Base-by-base conservation (phyloP, 2,329 filamentous ascomycete species). In the Amylocarpus encephaloides region DNA sequence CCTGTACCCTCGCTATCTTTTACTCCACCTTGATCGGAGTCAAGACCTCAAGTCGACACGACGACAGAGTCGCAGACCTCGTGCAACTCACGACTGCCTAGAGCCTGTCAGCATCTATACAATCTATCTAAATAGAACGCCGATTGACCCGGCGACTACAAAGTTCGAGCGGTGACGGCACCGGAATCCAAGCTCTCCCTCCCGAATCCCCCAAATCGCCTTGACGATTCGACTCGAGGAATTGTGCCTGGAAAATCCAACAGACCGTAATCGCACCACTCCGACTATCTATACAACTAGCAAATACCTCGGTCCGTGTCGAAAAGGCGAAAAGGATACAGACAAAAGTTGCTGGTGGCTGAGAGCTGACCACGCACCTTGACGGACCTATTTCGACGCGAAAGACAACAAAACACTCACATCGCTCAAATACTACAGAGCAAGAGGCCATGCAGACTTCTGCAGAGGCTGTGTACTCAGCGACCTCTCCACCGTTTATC, bases 401-500 rank as follows among this genome's bases (percentile, higher is more conserved):
- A 16, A 22, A 19, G 12, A 26, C 4, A 26, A 26, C 22, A 26
- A 26, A 26, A 26, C 22, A 26, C 22, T 26, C 22, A 7, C 22
- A 26, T 26, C 22, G 22, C 18, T 5, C 38, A 40, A 40, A 15
- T 5, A 6, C 4, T 40, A 12, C 22, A 26, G 30, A 33, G 40
- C 42, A 49, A 48, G 47, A 40, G 55, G 57, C 49, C 50, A 64
- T 64, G 62, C 59, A 57, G 56, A 51, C 54, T 49, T 59, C 58
- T 40, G 40, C 51, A 52, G 60, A 64, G 48, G 33, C 57, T 53
- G 38, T 58, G 50, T 62, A 55, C 54, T 60, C 62, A 53, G 60
- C 58, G 56, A 63, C 51, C 53, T 63, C 62, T 47, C 64, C 65
- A 51, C 63, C 64, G 22, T 65, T 66, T 49, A 59, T 65, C 47